phyloP scores from a whole-genome alignment of 2,329 filamentous ascomycete species.

The Ceratocystis harringtonii region DNA sequence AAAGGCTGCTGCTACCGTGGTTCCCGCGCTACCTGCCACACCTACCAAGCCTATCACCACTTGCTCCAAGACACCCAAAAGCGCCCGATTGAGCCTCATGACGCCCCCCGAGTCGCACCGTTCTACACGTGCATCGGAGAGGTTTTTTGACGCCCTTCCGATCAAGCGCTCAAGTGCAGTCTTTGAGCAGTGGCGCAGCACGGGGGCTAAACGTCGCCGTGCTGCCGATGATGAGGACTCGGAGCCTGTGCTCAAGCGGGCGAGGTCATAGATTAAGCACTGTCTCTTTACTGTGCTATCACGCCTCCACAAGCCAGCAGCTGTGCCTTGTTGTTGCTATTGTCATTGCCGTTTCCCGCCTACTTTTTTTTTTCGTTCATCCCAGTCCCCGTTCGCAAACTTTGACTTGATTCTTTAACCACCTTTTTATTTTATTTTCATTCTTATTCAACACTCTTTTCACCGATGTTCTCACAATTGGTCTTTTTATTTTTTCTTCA shows the following conservation, averaged over 20 bases:
- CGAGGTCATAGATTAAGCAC: constrained; percentile 1
- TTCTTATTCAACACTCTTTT: not conserved
- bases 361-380: not conserved
- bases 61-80: constrained; percentile 34
- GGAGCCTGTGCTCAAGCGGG: constrained; percentile 7
- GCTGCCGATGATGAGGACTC: constrained; percentile 22
- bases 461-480: not conserved
- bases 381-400: not conserved
- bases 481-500: not conserved
- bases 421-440: not conserved
- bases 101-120: constrained; percentile 50
- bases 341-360: not conserved
- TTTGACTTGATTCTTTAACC: not conserved
- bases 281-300: not conserved
- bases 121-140: constrained; percentile 41
- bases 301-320: too few species aligned
- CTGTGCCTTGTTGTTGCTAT: not conserved
- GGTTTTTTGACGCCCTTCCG: constrained; percentile 34
- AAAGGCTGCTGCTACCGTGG: constrained; percentile 1
- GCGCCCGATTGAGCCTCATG: constrained; percentile 39
- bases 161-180: constrained; percentile 35
- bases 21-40: constrained; percentile 23
- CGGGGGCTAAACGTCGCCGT: constrained; percentile 31
- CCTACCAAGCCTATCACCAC: constrained; percentile 24
- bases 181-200: constrained; percentile 16